Conservation (phyloP, 2,329 filamentous ascomycete species). For the Colletotrichum somersetense region DNA sequence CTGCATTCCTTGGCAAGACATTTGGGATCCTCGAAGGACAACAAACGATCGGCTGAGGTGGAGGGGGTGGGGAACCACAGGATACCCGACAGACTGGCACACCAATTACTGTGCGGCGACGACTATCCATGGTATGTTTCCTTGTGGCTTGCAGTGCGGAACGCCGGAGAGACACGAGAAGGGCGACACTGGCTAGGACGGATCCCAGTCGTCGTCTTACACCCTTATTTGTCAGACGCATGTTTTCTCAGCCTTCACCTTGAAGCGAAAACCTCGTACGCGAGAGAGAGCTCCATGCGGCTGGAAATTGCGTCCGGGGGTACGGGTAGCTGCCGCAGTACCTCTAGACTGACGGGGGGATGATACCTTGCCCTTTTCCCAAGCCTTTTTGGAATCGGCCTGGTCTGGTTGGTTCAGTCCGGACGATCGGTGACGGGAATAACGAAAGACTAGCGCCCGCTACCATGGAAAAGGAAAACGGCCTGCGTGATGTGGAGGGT, state of each 20-base stretch:
- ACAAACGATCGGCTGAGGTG: slow-evolving; percentile 12
- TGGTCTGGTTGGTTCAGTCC: not conserved
- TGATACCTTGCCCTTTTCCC: not conserved
- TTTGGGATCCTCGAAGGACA: not conserved
- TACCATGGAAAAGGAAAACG: not conserved
- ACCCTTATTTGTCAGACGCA: slow-evolving; percentile 24
- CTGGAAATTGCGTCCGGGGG: slow-evolving; percentile 23
- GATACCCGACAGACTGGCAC: slow-evolving; percentile 28
- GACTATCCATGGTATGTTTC: slow-evolving; percentile 4
- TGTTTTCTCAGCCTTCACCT: not conserved
- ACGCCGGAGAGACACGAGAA: slow-evolving; percentile 14
- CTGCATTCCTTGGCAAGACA: slow-evolving; percentile 38
- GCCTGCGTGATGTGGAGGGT: not conserved
- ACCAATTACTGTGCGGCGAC: slow-evolving; percentile 24
- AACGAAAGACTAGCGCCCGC: not conserved
- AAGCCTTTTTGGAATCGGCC: not conserved
- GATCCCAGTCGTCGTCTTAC: slow-evolving; percentile 7
- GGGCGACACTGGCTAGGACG: slow-evolving; percentile 1
- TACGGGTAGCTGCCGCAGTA: slow-evolving; percentile 11
- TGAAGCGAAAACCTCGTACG: not conserved
- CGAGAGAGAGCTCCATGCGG: slow-evolving; percentile 14
- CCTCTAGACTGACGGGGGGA: not conserved
- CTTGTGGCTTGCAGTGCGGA: slow-evolving; percentile 25
- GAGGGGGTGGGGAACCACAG: slow-evolving; percentile 16
- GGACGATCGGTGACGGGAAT: not conserved